Evolutionary conservation across 1,284 basidiomycete genomes (phyloP), one percentile per base, ranked within the genome.

Genomic region (Boletus holoroseus): DNA sequence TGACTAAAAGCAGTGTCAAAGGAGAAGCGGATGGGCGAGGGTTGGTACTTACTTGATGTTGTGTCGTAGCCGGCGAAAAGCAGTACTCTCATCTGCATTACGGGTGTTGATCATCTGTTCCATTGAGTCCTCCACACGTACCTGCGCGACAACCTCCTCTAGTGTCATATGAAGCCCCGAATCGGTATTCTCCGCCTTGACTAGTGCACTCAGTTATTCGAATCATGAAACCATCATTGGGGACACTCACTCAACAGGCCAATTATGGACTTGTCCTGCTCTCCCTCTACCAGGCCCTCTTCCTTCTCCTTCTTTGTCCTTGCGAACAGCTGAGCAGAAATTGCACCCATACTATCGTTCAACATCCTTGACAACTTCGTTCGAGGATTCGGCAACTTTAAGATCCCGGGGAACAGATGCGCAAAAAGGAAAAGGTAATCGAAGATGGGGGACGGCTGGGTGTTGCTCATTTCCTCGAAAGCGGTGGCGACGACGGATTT

Each of bases 81-180:
- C 1, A 75, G 58, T 0, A 71, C 60, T 30, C 62, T 73, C 47
- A 61, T 54, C 58, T 56, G 13, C 13, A 31, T 24, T 0, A 12
- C 9, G 5, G 12, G 30, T 7, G 6, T 46, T 40, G 5, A 30
- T 41, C 12, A 12, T 3, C 22, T 8, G 12, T 13, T 42, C 36
- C 4, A 5, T 34, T 3, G 15, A 27, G n/a, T 27, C 12, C 6
- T n/a, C 13, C 11, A 11, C 3, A 24, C 50, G n/a, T 40, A 47
- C 57, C 69, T 83, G 80, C 0, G 83, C 81, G 37, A 83, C 57
- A 16, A 90, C 78, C 61, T 91, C 89, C 18, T 82, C 79, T 8
- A 9, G 32, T 16, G 59, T 54, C 47, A 64, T 26, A 16, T 47
- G 47, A n/a, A 54, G 15, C 11, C 67, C 68, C 0, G 71, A 64